Percentiles rank a stretch among this genome's conserved stretches.
These are phyloP conservation scores for Phaeoacremonium minimum DNA, from an alignment of 2,329 filamentous ascomycete species.

Conservation along the genomic window DNA sequence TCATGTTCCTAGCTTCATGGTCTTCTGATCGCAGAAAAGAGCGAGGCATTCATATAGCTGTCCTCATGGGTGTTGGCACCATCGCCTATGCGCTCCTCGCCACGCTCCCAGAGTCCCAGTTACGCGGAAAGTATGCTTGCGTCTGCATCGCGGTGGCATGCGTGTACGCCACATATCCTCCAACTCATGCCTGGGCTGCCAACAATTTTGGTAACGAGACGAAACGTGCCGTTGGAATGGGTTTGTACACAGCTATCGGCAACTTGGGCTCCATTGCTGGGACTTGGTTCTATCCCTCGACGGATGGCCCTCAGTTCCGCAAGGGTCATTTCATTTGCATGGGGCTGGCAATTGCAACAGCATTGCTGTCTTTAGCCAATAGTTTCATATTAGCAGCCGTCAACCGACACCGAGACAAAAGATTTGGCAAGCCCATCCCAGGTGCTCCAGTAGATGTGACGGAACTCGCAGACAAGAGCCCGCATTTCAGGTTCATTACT, in stretches of 20 bases:
- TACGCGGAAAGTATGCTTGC: conserved; percentile 9
- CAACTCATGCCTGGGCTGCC: conserved; percentile 12
- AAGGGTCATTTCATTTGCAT: conserved; percentile 9
- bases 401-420: conserved; percentile 7
- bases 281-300: conserved; percentile 10
- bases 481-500: conserved; percentile 8
- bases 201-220: conserved; percentile 16
- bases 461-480: conserved; percentile 7
- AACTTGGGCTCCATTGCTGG: conserved; percentile 15
- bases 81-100: conserved; percentile 8
- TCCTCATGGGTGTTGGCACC: conserved; percentile 7
- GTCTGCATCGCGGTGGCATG: conserved; percentile 12
- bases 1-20: conserved; percentile 10
- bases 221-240: conserved; percentile 13
- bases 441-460: conserved; percentile 7
- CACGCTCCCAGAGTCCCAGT: conserved; percentile 8
- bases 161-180: conserved; percentile 11
- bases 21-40: conserved; percentile 11
- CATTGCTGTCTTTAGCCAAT: conserved; percentile 6
- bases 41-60: conserved; percentile 12
- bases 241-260: conserved; percentile 13
- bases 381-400: conserved; percentile 6
- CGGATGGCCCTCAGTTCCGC: conserved; percentile 13
- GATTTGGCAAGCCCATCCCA: conserved; percentile 7
- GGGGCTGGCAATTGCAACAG: conserved; percentile 6